These are phyloP conservation scores for Exophiala phaeomuriformis DNA, from an alignment of 2,329 filamentous ascomycete species.

Conservation along the genomic window DNA sequence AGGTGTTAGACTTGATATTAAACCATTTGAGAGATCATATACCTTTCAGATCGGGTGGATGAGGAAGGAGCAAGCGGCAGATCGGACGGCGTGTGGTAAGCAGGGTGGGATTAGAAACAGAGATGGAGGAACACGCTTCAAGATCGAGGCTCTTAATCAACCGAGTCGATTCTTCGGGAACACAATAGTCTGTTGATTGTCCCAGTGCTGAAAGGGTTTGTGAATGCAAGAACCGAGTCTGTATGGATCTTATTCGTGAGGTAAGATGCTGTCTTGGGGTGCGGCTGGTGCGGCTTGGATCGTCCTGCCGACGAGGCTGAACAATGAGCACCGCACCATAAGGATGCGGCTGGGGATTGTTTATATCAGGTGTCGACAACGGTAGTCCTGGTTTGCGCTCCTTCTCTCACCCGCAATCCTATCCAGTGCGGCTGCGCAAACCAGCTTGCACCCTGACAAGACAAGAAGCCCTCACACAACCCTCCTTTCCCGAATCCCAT, in stretches of 20 bases:
- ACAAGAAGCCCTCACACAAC: no score
- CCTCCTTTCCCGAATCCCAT: no score
- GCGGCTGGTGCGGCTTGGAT: background rate
- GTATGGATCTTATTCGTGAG: background rate
- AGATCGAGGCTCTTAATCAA: no score
- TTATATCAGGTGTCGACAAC: no score
- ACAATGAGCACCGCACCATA: background rate
- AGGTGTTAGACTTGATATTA: background rate
- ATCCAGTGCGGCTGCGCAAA: no score
- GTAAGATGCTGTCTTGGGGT: background rate
- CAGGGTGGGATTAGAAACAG: background rate
- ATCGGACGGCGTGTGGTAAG: background rate
- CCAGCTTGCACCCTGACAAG: no score
- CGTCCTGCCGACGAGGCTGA: background rate
- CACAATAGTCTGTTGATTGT: no score
- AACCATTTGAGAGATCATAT: background rate
- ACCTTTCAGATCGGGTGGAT: background rate
- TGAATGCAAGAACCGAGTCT: background rate
- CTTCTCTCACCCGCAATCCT: no score
- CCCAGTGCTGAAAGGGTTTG: no score
- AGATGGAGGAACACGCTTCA: no score
- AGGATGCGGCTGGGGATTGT: background rate
- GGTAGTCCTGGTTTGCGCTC: no score
- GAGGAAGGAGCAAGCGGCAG: background rate
- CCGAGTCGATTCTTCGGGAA: no score